Base-by-base conservation (phyloP, 2,329 filamentous ascomycete genomes). In the Fusarium xylarioides region DNA sequence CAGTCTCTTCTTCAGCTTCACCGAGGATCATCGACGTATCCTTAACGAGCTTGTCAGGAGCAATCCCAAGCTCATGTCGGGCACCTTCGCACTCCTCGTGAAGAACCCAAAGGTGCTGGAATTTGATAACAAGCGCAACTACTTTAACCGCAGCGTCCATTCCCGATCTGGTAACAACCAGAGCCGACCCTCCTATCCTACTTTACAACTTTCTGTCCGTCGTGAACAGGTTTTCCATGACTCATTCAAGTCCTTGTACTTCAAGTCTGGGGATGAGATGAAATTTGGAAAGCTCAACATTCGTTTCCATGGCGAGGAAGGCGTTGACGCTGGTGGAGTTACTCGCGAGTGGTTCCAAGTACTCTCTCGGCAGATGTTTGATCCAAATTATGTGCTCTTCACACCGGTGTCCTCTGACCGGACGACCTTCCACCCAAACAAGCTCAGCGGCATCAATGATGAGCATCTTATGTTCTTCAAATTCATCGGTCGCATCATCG, bases 311-410 rank as follows among this genome's bases (percentile, higher is more conserved):
- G 95, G 95, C 38, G 96, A 99, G 84, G 96, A 99, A 81, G 96
- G 97, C 82, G 95, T 99, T 46, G 97, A 99, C 83, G 96, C 96
- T 60, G 97, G 96, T 75, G 96, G 96, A 84, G 95, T 99, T 52
- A 98, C 95, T 42, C 91, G 97, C 79, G 96, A 99, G 85, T 99
- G 97, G 96, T 99, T 99, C 88, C 95, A 98, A 81, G 95, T 97
- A 57, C 92, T 99, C 74, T 92, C 97, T 35, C 91, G 96, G 69
- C 96, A 98, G 79, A 99, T 99, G 96, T 99, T 99, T 84, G 96
- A 99, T 82, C 93, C 96, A 54, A 96, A 98, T 83, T 99, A 98
- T 80, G 96, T 94, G 55, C 87, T 99, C 43, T 99, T 98, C 85
- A 96, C 93, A 56, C 96, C 96, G 3, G 97, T 99, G 32, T 97